A percentile compares a stretch with the other conserved stretches of the same genome.
Evolutionary conservation across 2,329 filamentous ascomycete genomes (phyloP).

Genomic region (Berkeleyomyces basicola): DNA sequence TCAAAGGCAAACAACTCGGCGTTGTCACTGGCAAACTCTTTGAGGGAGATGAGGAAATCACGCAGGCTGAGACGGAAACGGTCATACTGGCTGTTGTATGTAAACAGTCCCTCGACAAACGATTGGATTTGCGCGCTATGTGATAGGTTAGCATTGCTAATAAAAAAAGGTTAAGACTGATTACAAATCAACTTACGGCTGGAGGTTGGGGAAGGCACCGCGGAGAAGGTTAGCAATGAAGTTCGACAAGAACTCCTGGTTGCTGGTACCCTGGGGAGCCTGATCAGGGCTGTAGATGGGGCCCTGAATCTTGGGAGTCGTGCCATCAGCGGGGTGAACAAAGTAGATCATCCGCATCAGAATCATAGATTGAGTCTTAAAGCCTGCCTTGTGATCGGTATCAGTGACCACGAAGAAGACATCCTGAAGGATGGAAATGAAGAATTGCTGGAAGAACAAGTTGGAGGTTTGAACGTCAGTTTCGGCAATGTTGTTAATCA

Average conservation of each 20-base stretch:
- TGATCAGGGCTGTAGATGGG: slow-evolving; percentile 79
- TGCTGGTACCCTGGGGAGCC: slow-evolving; percentile 65
- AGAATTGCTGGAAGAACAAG: slow-evolving; percentile 97
- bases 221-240: slow-evolving; percentile 75
- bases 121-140: slow-evolving; percentile 64
- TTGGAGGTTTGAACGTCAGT: slow-evolving; percentile 73
- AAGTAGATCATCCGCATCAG: slow-evolving; percentile 94
- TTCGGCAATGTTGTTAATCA: slow-evolving; percentile 95
- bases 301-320: slow-evolving; percentile 70
- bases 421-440: slow-evolving; percentile 86
- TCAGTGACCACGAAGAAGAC: slow-evolving; percentile 98
- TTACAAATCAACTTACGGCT: slow-evolving; percentile 45
- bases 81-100: slow-evolving; percentile 72
- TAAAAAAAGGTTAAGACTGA: not conserved
- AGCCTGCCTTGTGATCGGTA: slow-evolving; percentile 95
- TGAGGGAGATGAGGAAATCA: slow-evolving; percentile 92
- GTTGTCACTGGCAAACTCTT: slow-evolving; percentile 93
- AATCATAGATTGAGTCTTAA: slow-evolving; percentile 93
- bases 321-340: slow-evolving; percentile 53
- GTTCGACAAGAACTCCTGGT: slow-evolving; percentile 76
- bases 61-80: slow-evolving; percentile 92
- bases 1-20: slow-evolving; percentile 86
- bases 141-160: slow-evolving; percentile 21
- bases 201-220: slow-evolving; percentile 85
- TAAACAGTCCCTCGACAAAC: slow-evolving; percentile 83